Conservation (phyloP, 352 stramenopile species). For the Globisporangium solare region DNA sequence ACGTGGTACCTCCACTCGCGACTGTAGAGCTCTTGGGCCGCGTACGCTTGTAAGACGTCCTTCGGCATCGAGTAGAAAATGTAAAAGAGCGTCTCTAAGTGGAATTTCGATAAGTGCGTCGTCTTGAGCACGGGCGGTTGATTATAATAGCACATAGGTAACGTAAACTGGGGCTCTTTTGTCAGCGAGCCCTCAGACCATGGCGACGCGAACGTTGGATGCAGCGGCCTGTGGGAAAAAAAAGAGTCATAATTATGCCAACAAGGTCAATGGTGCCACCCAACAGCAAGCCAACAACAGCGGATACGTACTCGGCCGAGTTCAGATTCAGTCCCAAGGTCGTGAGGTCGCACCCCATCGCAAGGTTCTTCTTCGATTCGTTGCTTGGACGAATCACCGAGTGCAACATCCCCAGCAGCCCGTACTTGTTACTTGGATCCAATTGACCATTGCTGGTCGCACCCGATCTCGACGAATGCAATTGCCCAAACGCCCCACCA, state of each 20-base stretch:
- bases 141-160: constrained; percentile 87
- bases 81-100: constrained; percentile 99
- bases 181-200: constrained; percentile 69
- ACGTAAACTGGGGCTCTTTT: constrained; percentile 80
- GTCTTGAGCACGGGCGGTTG: constrained; percentile 97
- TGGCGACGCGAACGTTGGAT: constrained; percentile 79
- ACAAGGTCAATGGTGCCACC: background rate
- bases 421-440: constrained; percentile 73
- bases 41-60: constrained; percentile 94
- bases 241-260: background rate
- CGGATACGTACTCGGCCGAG: constrained; percentile 60
- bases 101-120: constrained; percentile 97
- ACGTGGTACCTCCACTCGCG: constrained; percentile 97
- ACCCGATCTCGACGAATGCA: constrained; percentile 25
- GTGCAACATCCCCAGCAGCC: constrained; percentile 77
- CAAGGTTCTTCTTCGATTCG: constrained; percentile 69
- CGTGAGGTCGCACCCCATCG: constrained; percentile 78
- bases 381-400: constrained; percentile 65
- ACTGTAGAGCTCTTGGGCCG: constrained; percentile 86
- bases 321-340: constrained; percentile 84
- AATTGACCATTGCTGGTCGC: constrained; percentile 36
- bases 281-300: constrained; percentile 1
- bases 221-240: constrained; percentile 44
- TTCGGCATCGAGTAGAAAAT: constrained; percentile 99
- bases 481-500: constrained; percentile 53